Base-by-base conservation (phyloP, 2,329 filamentous ascomycete species). In the Epichloe baconii region DNA sequence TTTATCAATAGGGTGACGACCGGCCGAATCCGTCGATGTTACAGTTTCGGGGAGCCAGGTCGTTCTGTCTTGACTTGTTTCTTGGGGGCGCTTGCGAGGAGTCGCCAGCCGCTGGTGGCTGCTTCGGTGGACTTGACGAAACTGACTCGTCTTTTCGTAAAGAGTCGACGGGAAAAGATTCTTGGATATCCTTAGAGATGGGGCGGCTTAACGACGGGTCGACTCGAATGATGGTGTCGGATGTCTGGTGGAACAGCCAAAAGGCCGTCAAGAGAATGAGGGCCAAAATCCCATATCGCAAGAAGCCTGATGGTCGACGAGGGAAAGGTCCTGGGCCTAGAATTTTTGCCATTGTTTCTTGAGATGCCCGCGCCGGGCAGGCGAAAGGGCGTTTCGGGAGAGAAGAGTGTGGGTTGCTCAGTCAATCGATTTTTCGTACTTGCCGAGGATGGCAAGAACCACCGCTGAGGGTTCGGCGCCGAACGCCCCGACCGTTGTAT, bases 1-100 rank as follows among this genome's bases (percentile, higher is more conserved):
- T 10, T 64, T 62, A 54, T 77, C 75, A 57, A 80, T 79, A n/a
- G 76, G 74, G 55, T 79, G 76, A 17, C 45, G 49, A 36, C 51
- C 47, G 26, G 54, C 52, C 7, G 50, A 53, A 12, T 38, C 47
- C 19, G 19, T 21, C 5, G 48, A 36, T 2, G 51, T 17, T 5
- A 19, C 2, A 21, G 41, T 40, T n/a, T 49, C 48, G 19, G 52
- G 17, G 44, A 34, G 40, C 23, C 46, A 37, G 54, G 47, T 3
- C 43, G 45, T 44, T 47, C 47, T 14, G 46, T 17, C 34, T 53
- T 45, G 43, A 41, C 42, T 34, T 47, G 40, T 26, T 48, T 42
- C 15, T 12, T 11, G 26, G 38, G 5, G 23, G 38, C 11, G 41
- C 41, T 42, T 50, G 34, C 47, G 48, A 44, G 35, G 45, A 21